Evolutionary conservation across 805 yeast species (phyloP).

Genomic region (Saturnispora sanitii): DNA sequence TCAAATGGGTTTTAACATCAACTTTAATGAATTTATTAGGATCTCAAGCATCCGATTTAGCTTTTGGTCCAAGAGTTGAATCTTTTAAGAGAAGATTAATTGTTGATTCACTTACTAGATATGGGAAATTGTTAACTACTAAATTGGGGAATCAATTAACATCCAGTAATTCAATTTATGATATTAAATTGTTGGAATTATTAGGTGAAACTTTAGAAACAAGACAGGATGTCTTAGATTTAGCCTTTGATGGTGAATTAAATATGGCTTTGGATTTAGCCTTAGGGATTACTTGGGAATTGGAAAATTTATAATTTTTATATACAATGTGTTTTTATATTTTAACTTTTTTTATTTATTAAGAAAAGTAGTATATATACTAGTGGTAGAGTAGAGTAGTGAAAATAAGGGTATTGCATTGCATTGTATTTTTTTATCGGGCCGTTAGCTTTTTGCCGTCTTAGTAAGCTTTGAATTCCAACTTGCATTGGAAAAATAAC

Average conservation of each 20-base stretch:
- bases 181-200: not conserved
- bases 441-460: too few relatives aligned
- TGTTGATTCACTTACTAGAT: slow-evolving; percentile 8
- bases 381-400: too few relatives aligned
- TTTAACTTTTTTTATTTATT: too few relatives aligned
- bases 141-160: not conserved
- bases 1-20: slow-evolving; percentile 21
- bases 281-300: slow-evolving; percentile 9
- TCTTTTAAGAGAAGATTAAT: slow-evolving; percentile 16
- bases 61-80: slow-evolving; percentile 17
- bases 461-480: too few relatives aligned
- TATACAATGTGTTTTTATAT: too few relatives aligned
- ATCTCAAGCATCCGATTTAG: slow-evolving; percentile 19
- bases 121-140: slow-evolving; percentile 1
- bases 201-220: slow-evolving; percentile 9
- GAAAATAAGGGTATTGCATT: too few relatives aligned
- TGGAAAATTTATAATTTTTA: not conserved
- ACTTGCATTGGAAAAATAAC: too few relatives aligned
- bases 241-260: not conserved
- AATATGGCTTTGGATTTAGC: slow-evolving; percentile 3
- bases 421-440: too few relatives aligned
- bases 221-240: slow-evolving; percentile 13
- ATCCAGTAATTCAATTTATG: not conserved
- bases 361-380: too few relatives aligned
- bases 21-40: slow-evolving; percentile 13